These are phyloP conservation scores for Lepidium didymum DNA, from an alignment of 345 rosid species.

Conservation along the genomic window DNA sequence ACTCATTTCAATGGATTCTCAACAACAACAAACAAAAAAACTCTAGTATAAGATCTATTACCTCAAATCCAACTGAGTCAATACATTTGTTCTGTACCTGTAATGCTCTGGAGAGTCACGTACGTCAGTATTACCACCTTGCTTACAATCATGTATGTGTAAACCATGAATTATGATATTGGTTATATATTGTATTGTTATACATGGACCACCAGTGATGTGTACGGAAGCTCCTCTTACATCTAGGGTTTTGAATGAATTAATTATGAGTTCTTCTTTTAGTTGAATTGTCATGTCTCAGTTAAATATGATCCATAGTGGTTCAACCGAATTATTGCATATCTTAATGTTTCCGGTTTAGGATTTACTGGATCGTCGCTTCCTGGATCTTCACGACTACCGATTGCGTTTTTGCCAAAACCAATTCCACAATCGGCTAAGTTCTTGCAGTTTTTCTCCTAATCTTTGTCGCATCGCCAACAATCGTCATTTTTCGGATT, in stretches of 20 bases:
- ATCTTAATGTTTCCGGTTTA: slow-evolving; percentile 60
- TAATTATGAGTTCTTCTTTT: slow-evolving; percentile 78
- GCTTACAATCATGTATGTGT: slow-evolving; percentile 73
- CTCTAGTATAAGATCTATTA: slow-evolving; percentile 24
- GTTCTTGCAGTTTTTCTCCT: slow-evolving; percentile 63
- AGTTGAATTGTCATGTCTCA: slow-evolving; percentile 70
- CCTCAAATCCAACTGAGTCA: slow-evolving; percentile 52
- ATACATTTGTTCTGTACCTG: slow-evolving; percentile 62
- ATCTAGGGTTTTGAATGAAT: slow-evolving; percentile 74
- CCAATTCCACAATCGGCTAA: slow-evolving; percentile 76
- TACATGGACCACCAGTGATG: slow-evolving; percentile 81
- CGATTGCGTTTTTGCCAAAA: slow-evolving; percentile 69
- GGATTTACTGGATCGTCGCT: slow-evolving; percentile 62
- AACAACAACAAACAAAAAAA: neutral
- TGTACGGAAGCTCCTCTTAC: slow-evolving; percentile 78
- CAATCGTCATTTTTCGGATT: slow-evolving; percentile 76
- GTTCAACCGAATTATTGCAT: slow-evolving; percentile 71
- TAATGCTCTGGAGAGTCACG: slow-evolving; percentile 59
- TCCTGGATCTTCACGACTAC: slow-evolving; percentile 58
- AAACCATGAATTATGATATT: slow-evolving; percentile 71
- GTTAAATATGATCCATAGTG: slow-evolving; percentile 67
- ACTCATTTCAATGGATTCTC: neutral
- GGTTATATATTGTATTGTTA: slow-evolving; percentile 63
- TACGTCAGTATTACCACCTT: slow-evolving; percentile 74
- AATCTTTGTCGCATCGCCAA: slow-evolving; percentile 74